Evolutionary conservation across 2,329 filamentous ascomycete genomes (phyloP).

Genomic region (Waltergamsia citrina): DNA sequence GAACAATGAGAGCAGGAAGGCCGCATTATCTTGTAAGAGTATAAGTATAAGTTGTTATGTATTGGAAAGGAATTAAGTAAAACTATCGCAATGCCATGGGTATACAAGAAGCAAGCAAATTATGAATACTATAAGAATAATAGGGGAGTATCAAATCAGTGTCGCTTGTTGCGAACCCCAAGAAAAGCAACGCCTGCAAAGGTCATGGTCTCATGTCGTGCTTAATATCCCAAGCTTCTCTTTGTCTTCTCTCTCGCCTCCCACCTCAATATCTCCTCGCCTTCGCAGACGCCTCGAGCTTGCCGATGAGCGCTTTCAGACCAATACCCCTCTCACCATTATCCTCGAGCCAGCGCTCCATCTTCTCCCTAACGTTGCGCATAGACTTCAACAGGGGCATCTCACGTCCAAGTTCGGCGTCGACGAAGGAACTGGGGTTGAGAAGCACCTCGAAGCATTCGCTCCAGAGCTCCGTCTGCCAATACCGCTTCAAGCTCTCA

Average conservation of each 20-base stretch:
- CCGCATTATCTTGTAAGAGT: neutral
- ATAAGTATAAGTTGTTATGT: neutral
- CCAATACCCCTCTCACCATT: constrained; percentile 76
- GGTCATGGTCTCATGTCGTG: constrained; percentile 1
- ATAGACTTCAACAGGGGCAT: constrained; percentile 70
- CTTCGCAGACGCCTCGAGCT: constrained; percentile 44
- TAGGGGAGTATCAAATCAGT: neutral
- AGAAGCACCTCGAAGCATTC: constrained; percentile 77
- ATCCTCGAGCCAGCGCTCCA: constrained; percentile 74
- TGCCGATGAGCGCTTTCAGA: constrained; percentile 60
- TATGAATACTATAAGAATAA: neutral
- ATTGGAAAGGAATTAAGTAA: neutral
- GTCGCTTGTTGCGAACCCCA: neutral
- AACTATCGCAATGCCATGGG: constrained; percentile 1
- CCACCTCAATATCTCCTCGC: constrained; percentile 14
- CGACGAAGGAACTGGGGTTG: constrained; percentile 65
- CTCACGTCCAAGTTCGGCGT: constrained; percentile 51
- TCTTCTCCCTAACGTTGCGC: constrained; percentile 58
- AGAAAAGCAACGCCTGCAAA: neutral
- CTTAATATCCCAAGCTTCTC: neutral
- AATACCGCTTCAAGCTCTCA: constrained; percentile 86
- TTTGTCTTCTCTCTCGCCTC: constrained; percentile 3
- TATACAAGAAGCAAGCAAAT: constrained; percentile 5
- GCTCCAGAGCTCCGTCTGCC: constrained; percentile 87
- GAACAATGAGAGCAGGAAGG: too few relatives aligned